Base-by-base conservation (phyloP, 176 grass and related monocot species). In the Typha latifolia region DNA sequence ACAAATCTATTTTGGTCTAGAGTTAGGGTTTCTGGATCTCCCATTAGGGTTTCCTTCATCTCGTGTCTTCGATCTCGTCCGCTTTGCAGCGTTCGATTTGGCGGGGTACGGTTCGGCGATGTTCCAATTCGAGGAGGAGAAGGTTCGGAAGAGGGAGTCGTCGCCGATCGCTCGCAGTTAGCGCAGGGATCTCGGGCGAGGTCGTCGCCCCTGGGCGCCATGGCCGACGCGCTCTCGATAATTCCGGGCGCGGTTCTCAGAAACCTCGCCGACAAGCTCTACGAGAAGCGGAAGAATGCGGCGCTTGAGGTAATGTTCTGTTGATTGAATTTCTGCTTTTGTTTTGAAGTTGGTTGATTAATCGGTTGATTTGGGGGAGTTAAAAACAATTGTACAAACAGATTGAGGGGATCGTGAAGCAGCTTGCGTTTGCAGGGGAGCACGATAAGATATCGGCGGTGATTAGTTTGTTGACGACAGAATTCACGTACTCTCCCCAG, bases 201-300 rank as follows among this genome's bases (percentile, higher is more conserved):
- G 62, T 63, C 61, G 65, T 51, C 34, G 64, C 62, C 21, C 37
- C 8, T 43, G 37, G 37, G 37, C 37, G 64, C 32, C 73, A 74
- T 74, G 72, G 74, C 82, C 73, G 94, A 99, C 64, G 84, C 84
- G 72, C 75, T 84, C 37, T 76, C 86, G 49, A 77, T 93, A 75
- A 84, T 99, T 22, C 94, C 94, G n/a, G 66, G 85, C 72, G 73
- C 83, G 65, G 94, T 99, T 66, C 73, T 85, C 63, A 82, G 94
- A 72, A 99, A 99, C 75, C 94, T 99, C 67, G 77, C 86, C 12
- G 94, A 99, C 78, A 99, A 99, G 84, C 89, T 99, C 62, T 99
- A 99, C 61, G 94, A 99, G 79, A 99, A 99, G 82, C 86, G 89
- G 51, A 99, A 99, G 77, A 99, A 94, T 85, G 95, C 95, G 4